These are phyloP conservation scores for Multifurca ochricompacta DNA, from an alignment of 768 basidiomycete genomes.

Conservation along the genomic window DNA sequence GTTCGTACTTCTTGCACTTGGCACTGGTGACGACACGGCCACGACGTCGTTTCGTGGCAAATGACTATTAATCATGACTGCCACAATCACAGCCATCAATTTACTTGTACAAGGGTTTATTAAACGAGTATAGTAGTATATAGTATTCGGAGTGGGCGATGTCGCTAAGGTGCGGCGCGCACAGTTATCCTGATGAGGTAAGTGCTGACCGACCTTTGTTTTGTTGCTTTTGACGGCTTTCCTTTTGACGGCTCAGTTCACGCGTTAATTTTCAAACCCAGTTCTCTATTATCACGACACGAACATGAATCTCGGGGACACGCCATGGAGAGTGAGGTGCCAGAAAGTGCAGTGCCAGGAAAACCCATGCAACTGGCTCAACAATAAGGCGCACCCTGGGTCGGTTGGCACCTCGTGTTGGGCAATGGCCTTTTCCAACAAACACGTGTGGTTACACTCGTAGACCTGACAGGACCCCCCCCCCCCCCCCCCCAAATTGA, in stretches of 20 bases:
- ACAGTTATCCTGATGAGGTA: background rate
- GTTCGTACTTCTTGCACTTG: no score
- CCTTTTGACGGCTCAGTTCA: background rate
- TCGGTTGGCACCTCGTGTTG: background rate
- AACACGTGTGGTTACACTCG: background rate
- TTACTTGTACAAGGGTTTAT: background rate
- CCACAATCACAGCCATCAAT: background rate
- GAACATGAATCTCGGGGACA: background rate
- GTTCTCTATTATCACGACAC: background rate
- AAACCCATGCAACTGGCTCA: background rate
- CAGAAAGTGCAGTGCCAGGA: no score
- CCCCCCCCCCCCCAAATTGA: no score
- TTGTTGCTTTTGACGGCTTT: background rate
- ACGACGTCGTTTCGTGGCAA: no score
- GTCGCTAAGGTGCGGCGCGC: background rate
- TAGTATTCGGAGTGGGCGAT: background rate
- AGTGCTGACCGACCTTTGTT: background rate
- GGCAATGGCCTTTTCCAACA: background rate
- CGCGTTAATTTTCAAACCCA: slow-evolving; percentile 2
- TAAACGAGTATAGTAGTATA: background rate
- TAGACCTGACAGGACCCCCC: background rate
- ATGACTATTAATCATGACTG: background rate
- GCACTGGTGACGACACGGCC: no score
- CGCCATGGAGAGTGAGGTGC: background rate
- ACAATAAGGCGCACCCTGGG: background rate